Evolutionary conservation across 345 rosid species (phyloP), one percentile per base, ranked within the genome.

Genomic region (Dovyalis caffra): DNA sequence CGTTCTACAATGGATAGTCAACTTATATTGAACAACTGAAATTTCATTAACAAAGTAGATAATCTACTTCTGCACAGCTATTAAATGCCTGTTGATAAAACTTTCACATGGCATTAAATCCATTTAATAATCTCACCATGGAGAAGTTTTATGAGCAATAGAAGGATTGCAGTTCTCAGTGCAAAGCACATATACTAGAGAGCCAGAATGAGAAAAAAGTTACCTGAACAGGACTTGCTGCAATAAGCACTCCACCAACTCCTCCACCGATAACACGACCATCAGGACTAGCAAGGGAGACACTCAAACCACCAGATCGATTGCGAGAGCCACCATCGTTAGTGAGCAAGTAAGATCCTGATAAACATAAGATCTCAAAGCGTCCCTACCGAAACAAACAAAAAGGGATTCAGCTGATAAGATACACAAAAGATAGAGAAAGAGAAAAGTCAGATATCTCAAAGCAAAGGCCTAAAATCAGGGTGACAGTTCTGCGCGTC

Each of bases 211-310:
- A 62, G 51, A 28, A 23, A 10, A 32, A 61, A 58, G 45, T 71
- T 76, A 92, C 98, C 97, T 95, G 99, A 81, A 93, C 94, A 66
- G 91, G 90, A 73, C 89, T 87, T 38, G 94, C 98, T 25, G 99
- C 98, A 72, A 93, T 89, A 61, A 95, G 96, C 85, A 91, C 82
- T 56, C 97, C 99, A 25, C 96, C 92, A 61, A 93, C 92, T 35
- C 91, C 92, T 74, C 99, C 99, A 21, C 99, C 99, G 72, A 95
- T 87, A 77, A 95, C 95, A 26, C 88, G 95, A 15, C 99, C 99
- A 74, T 93, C 97, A 0, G 98, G 95, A 77, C 97, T 90, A 64
- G 98, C 98, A 69, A 95, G 92, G 28, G 96, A 93, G 74, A 91
- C 92, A 76, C 93, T 91, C 38, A 95, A 80, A 75, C 91, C 91